Base-by-base conservation (phyloP, 176 grass and related monocot genomes). In the Avena atlantica region DNA sequence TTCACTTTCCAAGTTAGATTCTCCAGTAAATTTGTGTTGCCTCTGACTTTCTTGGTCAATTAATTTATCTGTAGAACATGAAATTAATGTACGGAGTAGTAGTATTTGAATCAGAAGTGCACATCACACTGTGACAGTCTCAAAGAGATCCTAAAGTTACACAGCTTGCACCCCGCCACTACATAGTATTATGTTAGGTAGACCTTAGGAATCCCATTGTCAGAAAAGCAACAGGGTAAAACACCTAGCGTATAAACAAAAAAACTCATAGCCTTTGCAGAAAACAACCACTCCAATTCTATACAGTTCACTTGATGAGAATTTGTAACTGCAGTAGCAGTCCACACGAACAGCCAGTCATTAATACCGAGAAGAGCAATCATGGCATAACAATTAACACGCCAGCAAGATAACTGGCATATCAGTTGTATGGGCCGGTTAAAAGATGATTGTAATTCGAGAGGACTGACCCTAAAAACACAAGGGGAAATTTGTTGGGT, bases 371-470 rank as follows among this genome's bases (percentile, higher is more conserved):
- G 67, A 52, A 50, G 12, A 19, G 14, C 25, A 23, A 21, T 61
- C 16, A 17, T 27, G 66, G 27, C 10, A 20, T n/a, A 58, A 79
- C 57, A 61, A 84, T 68, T 12, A 68, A 78, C 67, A 24, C 70
- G 34, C 56, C 37, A 37, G 34, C 6, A 50, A 50, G 50, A 67
- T 55, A 51, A 80, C 56, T 73, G 57, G 14, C 81, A 74, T 47
- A 67, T 12, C 20, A 0, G 4, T 87, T 57, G 15, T 13, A 47
- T 67, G 17, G 48, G 44, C 6, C 12, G 23, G 78, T 57, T 56
- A n/a, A 83, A 75, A 4, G 10, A 19, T 64, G 9, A 37, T 59
- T 31, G 44, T 47, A 72, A 70, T 78, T 68, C 40, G 25, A 47
- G 56, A 56, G 19, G 0, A 12, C 76, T 9, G 59, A 1, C 25